phyloP scores from a whole-genome alignment of 1,139 yeast species.

The Hemisphaericaspora lyxosophila region DNA sequence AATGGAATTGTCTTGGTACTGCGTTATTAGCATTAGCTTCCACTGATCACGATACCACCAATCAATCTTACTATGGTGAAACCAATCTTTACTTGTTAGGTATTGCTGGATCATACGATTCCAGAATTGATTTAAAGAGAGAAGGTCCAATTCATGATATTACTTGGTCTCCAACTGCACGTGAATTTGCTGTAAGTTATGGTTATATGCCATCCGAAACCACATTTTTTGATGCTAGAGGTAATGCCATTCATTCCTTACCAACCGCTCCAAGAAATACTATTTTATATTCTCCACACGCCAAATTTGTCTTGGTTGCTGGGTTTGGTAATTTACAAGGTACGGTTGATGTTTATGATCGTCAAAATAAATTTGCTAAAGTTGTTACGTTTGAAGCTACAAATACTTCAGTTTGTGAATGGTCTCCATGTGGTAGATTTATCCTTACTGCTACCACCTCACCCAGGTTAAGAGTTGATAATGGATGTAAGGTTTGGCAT shows the following conservation, averaged over 20 bases:
- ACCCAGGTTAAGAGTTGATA: conserved; percentile 95
- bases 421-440: conserved; percentile 98
- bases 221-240: conserved; percentile 92
- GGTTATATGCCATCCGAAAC: conserved; percentile 98
- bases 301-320: conserved; percentile 85
- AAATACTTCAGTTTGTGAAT: conserved; percentile 91
- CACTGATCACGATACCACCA: conserved; percentile 92
- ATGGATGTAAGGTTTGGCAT: conserved; percentile 93
- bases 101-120: conserved; percentile 88
- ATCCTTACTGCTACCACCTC: conserved; percentile 95
- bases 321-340: conserved; percentile 99
- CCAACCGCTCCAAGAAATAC: conserved; percentile 91
- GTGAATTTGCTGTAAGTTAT: conserved; percentile 95
- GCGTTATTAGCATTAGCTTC: conserved; percentile 91
- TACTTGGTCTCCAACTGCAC: conserved; percentile 94
- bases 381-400: conserved; percentile 85
- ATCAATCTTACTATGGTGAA: conserved; percentile 96
- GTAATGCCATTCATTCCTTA: conserved; percentile 79
- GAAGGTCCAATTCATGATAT: conserved; percentile 98
- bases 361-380: conserved; percentile 80
- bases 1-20: conserved; percentile 94
- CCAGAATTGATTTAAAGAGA: conserved; percentile 80
- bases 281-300: conserved; percentile 90
- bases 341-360: conserved; percentile 90
- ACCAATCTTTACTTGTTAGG: conserved; percentile 88